Percentiles rank a stretch among this genome's conserved stretches.
Evolutionary conservation across 495 filamentous ascomycete genomes (phyloP).

Genomic region (Amniculicola lignicola): DNA sequence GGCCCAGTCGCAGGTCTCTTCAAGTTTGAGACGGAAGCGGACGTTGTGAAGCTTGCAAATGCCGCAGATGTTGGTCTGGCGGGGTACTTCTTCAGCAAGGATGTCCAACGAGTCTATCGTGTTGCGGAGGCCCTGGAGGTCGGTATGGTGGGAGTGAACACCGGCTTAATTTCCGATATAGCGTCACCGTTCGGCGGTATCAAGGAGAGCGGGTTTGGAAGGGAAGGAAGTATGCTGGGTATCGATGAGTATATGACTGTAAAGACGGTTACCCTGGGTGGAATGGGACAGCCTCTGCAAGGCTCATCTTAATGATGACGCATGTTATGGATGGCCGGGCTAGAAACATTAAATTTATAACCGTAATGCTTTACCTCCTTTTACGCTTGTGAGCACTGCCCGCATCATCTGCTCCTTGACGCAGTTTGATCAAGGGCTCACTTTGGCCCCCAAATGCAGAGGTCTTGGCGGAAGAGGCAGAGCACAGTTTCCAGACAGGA

Average conservation of each 20-base stretch:
- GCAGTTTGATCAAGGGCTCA: too few relatives aligned
- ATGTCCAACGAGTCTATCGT: slow-evolving; percentile 47
- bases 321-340: too few relatives aligned
- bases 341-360: too few relatives aligned
- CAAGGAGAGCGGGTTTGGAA: slow-evolving; percentile 87
- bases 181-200: slow-evolving; percentile 76
- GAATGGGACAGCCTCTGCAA: slow-evolving; percentile 31
- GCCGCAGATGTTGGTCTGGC: slow-evolving; percentile 50
- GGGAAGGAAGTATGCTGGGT: slow-evolving; percentile 89
- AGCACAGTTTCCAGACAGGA: too few relatives aligned
- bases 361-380: too few relatives aligned
- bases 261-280: slow-evolving; percentile 79
- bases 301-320: slow-evolving; percentile 6
- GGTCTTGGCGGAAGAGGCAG: too few relatives aligned
- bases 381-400: too few relatives aligned
- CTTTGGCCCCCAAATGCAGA: too few relatives aligned
- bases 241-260: slow-evolving; percentile 83
- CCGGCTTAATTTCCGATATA: slow-evolving; percentile 43
- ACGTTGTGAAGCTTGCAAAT: slow-evolving; percentile 52
- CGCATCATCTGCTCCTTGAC: too few relatives aligned
- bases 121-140: slow-evolving; percentile 52
- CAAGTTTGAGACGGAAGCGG: slow-evolving; percentile 51
- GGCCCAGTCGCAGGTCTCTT: slow-evolving; percentile 54
- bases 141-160: slow-evolving; percentile 57
- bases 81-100: slow-evolving; percentile 50